phyloP scores from a whole-genome alignment of 2,329 filamentous ascomycete species.

The Phialophora macrospora region DNA sequence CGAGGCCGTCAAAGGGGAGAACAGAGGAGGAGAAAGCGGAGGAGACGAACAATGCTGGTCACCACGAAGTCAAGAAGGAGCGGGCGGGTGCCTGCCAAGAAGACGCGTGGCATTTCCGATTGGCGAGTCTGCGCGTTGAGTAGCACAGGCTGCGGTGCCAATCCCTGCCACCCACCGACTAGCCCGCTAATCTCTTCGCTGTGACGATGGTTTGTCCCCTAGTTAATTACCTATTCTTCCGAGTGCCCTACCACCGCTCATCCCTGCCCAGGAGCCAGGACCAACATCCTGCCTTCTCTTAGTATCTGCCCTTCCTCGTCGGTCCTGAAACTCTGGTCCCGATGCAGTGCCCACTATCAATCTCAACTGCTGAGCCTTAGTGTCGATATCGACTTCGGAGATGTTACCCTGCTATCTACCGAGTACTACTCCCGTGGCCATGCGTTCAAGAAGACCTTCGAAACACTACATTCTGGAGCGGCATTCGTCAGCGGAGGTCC shows the following conservation, averaged over 20 bases:
- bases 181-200: too few relatives aligned
- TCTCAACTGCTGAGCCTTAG: background rate
- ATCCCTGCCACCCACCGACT: background rate
- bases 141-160: background rate
- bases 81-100: constrained; percentile 21
- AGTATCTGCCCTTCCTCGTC: background rate
- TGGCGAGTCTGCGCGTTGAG: constrained; percentile 1
- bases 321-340: background rate
- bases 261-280: background rate
- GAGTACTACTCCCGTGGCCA: background rate
- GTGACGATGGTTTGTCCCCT: too few relatives aligned
- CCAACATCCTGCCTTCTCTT: background rate
- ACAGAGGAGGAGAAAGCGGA: background rate
- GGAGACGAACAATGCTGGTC: background rate
- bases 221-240: background rate
- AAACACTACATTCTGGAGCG: too few relatives aligned
- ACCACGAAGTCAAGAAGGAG: background rate
- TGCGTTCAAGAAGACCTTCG: background rate
- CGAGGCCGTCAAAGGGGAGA: background rate
- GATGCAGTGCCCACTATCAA: background rate
- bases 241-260: too few relatives aligned
- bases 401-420: background rate
- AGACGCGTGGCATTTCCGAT: constrained; percentile 5
- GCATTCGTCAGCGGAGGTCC: background rate
- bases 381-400: background rate